These are phyloP conservation scores for Globisporangium okanoganense DNA, from an alignment of 352 stramenopile species.

Conservation along the genomic window DNA sequence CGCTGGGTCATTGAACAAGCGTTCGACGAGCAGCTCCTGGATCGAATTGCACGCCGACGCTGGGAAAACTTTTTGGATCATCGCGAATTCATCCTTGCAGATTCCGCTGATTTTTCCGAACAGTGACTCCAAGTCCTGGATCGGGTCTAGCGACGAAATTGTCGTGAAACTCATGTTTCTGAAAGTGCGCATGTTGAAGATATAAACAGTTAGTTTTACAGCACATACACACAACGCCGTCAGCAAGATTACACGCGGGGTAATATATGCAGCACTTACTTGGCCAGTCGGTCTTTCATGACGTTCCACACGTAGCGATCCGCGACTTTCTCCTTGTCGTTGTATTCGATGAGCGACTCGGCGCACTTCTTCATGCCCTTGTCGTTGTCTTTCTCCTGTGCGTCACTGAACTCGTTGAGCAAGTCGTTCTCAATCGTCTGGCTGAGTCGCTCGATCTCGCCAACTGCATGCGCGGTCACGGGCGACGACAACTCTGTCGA, in stretches of 20 bases:
- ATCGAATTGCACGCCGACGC: constrained; percentile 32
- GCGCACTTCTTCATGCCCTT: constrained; percentile 54
- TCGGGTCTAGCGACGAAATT: constrained; percentile 39
- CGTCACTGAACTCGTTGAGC: constrained; percentile 66
- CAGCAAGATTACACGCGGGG: too few relatives aligned
- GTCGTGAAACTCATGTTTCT: constrained; percentile 21
- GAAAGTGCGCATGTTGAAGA: neutral
- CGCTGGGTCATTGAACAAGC: constrained; percentile 74
- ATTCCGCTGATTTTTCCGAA: constrained; percentile 55
- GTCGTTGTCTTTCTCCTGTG: constrained; percentile 52
- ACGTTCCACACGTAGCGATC: constrained; percentile 86
- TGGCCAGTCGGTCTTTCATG: constrained; percentile 65
- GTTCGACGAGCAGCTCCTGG: constrained; percentile 61
- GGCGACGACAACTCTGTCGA: constrained; percentile 66
- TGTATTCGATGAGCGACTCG: constrained; percentile 76
- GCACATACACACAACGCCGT: neutral
- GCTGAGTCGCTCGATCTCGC: constrained; percentile 69
- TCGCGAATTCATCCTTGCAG: constrained; percentile 64
- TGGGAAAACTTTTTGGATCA: constrained; percentile 66
- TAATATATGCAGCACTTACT: constrained; percentile 18
- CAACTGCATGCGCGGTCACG: constrained; percentile 45
- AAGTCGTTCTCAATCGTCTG: constrained; percentile 75
- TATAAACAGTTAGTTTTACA: neutral
- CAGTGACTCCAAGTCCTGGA: constrained; percentile 63
- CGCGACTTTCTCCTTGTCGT: constrained; percentile 77